Evolutionary conservation across 305 asterid species (phyloP), one percentile per base, ranked within the genome.

Genomic region (Euphrasia arctica): DNA sequence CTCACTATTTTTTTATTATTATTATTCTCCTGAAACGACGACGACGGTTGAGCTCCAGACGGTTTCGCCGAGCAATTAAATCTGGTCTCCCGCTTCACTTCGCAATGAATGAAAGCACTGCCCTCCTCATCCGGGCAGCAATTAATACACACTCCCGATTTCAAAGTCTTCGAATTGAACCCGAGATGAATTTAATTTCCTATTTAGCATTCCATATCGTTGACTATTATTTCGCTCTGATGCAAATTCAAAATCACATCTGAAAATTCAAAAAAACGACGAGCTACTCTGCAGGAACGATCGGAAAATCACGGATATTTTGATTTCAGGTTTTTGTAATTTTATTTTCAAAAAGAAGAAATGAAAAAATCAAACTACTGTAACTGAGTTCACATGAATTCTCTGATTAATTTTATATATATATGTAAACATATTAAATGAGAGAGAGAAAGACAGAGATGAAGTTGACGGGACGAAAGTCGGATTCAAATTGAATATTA

Each of bases 41-140:
- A 18, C 22, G 22, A 18, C 22, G 61, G 11, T 77, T 18, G 22
- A 18, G 22, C 22, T 18, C 22, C 22, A 18, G 63, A 42, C 60
- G 27, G 72, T 55, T 64, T 52, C 58, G 25, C 50, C 49, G 15
- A 4, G 48, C 50, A 62, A 41, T 42, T 45, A 66, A 28, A 56
- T 56, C 31, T 12, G 28, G 1, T 6, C 34, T 50, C 29, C 32
- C 22, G 22, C 22, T 18, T 18, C 63, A 45, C 64, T 9, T 60
- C 13, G 79, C 67, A 65, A 59, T 72, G 55, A 72, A 72, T 75
- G 70, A 76, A 76, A 51, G 73, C 74, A 59, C 15, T 76, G 73
- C 79, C 50, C 55, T 25, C 76, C 81, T 82, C 93, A 81, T 83
- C 86, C 78, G 94, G 73, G 77, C 78, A 56, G 83, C 83, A 83